A percentile compares a stretch with the other conserved stretches of the same genome.
These are phyloP conservation scores for Penicillium sp. DNA, from an alignment of 2,329 filamentous ascomycete species.

Conservation along the genomic window DNA sequence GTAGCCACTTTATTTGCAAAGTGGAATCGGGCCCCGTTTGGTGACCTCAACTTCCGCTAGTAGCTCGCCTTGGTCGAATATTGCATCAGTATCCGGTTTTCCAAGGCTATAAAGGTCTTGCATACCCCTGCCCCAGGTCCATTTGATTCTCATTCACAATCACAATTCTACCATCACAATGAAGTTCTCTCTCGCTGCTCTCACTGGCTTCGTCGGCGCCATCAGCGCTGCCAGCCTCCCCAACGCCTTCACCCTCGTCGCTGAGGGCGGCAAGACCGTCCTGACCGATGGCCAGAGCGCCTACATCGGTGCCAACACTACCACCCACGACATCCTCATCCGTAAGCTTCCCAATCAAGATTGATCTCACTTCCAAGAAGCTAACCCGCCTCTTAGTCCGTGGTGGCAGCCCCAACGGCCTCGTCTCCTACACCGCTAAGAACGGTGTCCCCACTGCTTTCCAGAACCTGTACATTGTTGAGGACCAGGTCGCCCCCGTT, in stretches of 20 bases:
- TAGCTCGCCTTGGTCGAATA: not conserved
- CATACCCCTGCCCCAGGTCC: not conserved
- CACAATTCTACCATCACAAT: slow-evolving; percentile 17
- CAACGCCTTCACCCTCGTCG: slow-evolving; percentile 29
- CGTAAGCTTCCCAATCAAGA: slow-evolving; percentile 16
- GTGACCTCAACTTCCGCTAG: not conserved
- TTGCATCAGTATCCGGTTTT: not conserved
- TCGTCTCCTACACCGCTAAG: slow-evolving; percentile 28
- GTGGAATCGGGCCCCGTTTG: not conserved
- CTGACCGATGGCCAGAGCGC: slow-evolving; percentile 27
- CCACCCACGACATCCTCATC: slow-evolving; percentile 27
- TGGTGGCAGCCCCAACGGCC: slow-evolving; percentile 17
- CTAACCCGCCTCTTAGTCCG: slow-evolving; percentile 18
- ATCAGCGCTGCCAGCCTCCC: slow-evolving; percentile 25
- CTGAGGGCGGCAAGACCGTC: slow-evolving; percentile 28
- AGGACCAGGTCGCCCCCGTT: slow-evolving; percentile 22
- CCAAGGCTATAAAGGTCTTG: not conserved
- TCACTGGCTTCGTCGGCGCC: slow-evolving; percentile 23
- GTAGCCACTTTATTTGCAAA: slow-evolving; percentile 2
- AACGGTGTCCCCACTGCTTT: slow-evolving; percentile 26
- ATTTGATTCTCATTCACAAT: not conserved
- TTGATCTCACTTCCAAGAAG: not conserved
- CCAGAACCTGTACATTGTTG: slow-evolving; percentile 31
- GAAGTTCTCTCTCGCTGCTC: slow-evolving; percentile 30
- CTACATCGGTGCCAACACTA: slow-evolving; percentile 23